A percentile compares a stretch with the other conserved stretches of the same genome.
Conservation (phyloP, 192 early-diverging fungal species). For the Backusella luteola region DNA sequence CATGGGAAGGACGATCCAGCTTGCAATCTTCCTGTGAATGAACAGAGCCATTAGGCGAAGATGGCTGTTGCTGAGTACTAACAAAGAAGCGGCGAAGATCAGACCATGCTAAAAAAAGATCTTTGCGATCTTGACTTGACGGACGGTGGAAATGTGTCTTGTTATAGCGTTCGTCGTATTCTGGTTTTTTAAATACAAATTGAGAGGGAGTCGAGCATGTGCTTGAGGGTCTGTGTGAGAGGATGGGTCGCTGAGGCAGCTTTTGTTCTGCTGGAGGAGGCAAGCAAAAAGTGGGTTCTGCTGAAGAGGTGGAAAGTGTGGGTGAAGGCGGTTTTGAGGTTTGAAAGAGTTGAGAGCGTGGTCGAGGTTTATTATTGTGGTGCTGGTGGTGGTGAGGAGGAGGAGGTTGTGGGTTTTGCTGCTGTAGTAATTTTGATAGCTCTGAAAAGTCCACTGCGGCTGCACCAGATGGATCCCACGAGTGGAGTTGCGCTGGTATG, state of each 20-base stretch:
- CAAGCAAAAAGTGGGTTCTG: constrained; percentile 15
- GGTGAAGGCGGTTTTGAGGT: constrained; percentile 34
- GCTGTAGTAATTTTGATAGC: constrained; percentile 20
- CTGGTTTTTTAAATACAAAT: constrained; percentile 36
- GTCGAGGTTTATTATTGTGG: background rate
- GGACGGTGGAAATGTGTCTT: constrained; percentile 30
- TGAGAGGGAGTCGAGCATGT: constrained; percentile 26
- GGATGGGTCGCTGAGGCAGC: constrained; percentile 12
- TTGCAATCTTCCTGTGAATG: constrained; percentile 8
- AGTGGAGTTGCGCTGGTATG: background rate
- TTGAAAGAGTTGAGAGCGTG: constrained; percentile 24
- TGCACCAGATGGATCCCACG: background rate
- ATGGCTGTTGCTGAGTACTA: background rate
- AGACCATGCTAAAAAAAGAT: constrained; percentile 25
- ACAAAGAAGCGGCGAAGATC: constrained; percentile 33
- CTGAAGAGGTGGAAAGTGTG: constrained; percentile 22
- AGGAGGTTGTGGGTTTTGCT: background rate
- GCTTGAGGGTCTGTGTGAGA: constrained; percentile 25
- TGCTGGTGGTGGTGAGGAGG: background rate
- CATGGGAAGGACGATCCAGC: background rate
- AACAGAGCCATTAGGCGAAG: constrained; percentile 3
- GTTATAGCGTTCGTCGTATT: constrained; percentile 30
- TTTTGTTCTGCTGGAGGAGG: background rate
- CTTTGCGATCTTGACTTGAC: constrained; percentile 16
- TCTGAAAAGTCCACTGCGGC: constrained; percentile 18